phyloP scores from a whole-genome alignment of 768 basidiomycete genomes.

The Tulasnella sp. region DNA sequence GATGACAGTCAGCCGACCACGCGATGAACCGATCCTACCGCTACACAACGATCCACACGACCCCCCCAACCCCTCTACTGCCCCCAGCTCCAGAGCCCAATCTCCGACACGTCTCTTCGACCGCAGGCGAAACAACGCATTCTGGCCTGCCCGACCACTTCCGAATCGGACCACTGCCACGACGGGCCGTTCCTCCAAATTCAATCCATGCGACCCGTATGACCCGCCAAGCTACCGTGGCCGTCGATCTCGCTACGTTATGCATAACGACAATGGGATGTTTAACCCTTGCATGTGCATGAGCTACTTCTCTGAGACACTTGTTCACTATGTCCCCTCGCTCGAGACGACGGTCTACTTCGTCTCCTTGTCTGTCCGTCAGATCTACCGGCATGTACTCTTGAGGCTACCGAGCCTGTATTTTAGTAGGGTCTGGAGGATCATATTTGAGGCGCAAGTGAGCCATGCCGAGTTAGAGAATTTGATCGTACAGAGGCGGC shows the following conservation, averaged over 20 bases:
- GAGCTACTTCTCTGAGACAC: not conserved
- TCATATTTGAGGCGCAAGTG: conserved; percentile 70
- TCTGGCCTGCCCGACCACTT: not conserved
- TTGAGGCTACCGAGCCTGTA: conserved; percentile 69
- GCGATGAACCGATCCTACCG: conserved; percentile 4
- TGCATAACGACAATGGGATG: not conserved
- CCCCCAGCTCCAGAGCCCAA: not conserved
- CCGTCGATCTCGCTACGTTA: not conserved
- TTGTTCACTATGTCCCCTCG: not conserved
- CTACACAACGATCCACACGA: not conserved
- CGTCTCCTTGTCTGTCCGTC: conserved; percentile 26
- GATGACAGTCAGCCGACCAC: not conserved
- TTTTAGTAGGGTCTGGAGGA: conserved; percentile 63
- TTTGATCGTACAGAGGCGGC: conserved; percentile 26
- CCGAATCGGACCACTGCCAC: not conserved
- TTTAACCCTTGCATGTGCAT: not conserved
- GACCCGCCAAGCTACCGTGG: not conserved
- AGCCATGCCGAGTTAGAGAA: conserved; percentile 56
- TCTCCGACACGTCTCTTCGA: conserved; percentile 1
- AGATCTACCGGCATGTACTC: conserved; percentile 38
- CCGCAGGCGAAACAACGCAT: conserved; percentile 7
- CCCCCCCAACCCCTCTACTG: not conserved
- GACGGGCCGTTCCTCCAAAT: not conserved
- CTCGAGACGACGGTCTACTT: not conserved
- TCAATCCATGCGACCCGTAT: conserved; percentile 12